Percentiles rank a stretch among this genome's conserved stretches.
These are phyloP conservation scores for Penicillium cataractarum DNA, from an alignment of 495 filamentous ascomycete species.

Conservation along the genomic window DNA sequence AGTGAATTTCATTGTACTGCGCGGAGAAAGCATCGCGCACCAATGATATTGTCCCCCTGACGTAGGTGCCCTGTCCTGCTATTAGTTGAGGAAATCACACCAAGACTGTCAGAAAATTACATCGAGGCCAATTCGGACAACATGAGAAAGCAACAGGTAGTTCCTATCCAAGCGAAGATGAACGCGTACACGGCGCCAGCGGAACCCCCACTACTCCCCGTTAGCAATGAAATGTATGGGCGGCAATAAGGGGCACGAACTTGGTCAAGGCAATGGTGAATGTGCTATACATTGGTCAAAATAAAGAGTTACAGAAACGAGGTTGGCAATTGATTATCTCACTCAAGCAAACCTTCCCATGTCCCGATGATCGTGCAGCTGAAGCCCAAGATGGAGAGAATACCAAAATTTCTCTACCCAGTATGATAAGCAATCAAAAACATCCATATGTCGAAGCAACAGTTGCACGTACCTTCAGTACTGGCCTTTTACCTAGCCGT, in stretches of 20 bases:
- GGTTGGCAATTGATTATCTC: neutral
- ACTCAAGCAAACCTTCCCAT: neutral
- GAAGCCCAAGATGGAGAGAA: slow-evolving; percentile 38
- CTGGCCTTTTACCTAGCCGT: slow-evolving; percentile 10
- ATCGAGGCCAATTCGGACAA: neutral
- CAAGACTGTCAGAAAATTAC: neutral
- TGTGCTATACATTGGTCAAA: neutral
- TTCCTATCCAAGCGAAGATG: neutral
- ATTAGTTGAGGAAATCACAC: neutral
- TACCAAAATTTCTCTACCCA: slow-evolving; percentile 33
- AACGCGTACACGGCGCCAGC: neutral
- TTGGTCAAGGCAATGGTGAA: neutral
- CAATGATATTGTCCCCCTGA: neutral
- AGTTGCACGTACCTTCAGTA: neutral
- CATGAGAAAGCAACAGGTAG: neutral
- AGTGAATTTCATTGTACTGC: neutral
- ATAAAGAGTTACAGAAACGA: neutral
- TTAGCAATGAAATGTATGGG: neutral
- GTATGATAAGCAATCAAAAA: neutral
- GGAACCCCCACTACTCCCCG: neutral
- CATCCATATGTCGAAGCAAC: neutral
- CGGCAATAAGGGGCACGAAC: neutral
- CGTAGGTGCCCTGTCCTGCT: neutral
- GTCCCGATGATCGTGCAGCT: neutral
- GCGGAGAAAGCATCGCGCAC: neutral